phyloP scores from a whole-genome alignment of 2,329 filamentous ascomycete species.

The Verticillium albo-atrum region DNA sequence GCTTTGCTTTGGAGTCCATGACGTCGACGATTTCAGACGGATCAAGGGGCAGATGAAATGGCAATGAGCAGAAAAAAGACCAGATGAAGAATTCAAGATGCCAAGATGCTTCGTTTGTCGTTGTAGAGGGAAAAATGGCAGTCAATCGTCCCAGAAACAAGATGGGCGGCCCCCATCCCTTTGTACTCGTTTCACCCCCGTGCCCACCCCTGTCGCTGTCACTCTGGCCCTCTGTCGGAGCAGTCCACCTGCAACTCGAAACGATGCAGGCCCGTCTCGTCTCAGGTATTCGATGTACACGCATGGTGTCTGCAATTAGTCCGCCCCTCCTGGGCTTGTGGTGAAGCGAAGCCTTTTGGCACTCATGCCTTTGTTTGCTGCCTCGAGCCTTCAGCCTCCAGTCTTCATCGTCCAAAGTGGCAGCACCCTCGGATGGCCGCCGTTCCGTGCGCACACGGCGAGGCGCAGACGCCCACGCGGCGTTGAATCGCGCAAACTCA shows the following conservation, averaged over 20 bases:
- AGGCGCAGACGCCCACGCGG: background rate
- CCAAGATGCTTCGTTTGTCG: background rate
- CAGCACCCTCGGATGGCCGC: background rate
- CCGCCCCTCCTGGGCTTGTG: too few relatives aligned
- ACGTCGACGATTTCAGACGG: background rate
- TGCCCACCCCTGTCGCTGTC: background rate
- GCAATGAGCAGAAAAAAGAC: background rate
- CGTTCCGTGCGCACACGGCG: background rate
- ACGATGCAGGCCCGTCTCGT: background rate
- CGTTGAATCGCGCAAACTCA: background rate
- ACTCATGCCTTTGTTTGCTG: too few relatives aligned
- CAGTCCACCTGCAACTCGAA: background rate
- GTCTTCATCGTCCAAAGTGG: too few relatives aligned
- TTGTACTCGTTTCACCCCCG: background rate
- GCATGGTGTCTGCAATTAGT: too few relatives aligned
- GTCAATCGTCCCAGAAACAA: background rate
- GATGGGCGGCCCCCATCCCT: background rate
- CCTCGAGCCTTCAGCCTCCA: too few relatives aligned
- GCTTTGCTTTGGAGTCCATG: conserved; percentile 11
- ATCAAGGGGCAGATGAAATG: background rate
- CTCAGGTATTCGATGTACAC: too few relatives aligned
- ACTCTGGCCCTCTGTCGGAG: background rate
- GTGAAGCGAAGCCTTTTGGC: too few relatives aligned
- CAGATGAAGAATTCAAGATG: background rate
- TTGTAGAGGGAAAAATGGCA: background rate